Base-by-base conservation (phyloP, 1,284 basidiomycete species). In the Ustanciosporium gigantosporum region DNA sequence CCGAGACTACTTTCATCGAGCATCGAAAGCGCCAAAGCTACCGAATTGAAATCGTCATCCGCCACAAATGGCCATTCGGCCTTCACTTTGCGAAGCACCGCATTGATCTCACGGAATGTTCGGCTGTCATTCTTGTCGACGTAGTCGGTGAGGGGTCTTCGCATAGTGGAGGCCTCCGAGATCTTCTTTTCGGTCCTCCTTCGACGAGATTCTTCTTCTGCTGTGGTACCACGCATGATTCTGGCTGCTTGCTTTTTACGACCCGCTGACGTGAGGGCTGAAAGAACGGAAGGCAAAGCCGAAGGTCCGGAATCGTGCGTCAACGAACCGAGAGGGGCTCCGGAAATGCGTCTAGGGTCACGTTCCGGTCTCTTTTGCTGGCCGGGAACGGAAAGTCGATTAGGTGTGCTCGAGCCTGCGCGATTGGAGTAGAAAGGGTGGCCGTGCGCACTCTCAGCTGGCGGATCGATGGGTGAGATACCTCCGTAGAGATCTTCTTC, bases 81-180 rank as follows among this genome's bases (percentile, higher is more conserved):
- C 43, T 73, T 64, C n/a, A 72, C 61, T 49, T 77, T 77, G 39
- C 74, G 72, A n/a, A 75, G 52, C 4, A 75, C 66, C 6, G 73
- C 73, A 49, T 69, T 69, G 61, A 77, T 69, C 9, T 52, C 50
- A 22, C 68, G 60, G 46, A 75, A 75, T 1, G 57, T 49, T 24
- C 56, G 55, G 34, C 65, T 57, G 36, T 75, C 74, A 11, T 23
- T 34, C 9, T 46, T 39, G 15, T 64, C 52, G 29, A 74, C 46
- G 31, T 77, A 75, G 25, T 41, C 40, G 20, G 42, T 41, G 20
- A 74, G 31, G 7, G 67, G 51, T 21, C 57, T 49, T 20, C 39
- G 23, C 13, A 50, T 46, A 1, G 46, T 39, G 24, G 55, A 36
- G 25, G 69, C 59, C 25, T 67, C 51, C 5, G 68, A 64, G 43